phyloP scores from a whole-genome alignment of 371 early-diverging fungal genomes.

The Lichtheimia ramosa region DNA sequence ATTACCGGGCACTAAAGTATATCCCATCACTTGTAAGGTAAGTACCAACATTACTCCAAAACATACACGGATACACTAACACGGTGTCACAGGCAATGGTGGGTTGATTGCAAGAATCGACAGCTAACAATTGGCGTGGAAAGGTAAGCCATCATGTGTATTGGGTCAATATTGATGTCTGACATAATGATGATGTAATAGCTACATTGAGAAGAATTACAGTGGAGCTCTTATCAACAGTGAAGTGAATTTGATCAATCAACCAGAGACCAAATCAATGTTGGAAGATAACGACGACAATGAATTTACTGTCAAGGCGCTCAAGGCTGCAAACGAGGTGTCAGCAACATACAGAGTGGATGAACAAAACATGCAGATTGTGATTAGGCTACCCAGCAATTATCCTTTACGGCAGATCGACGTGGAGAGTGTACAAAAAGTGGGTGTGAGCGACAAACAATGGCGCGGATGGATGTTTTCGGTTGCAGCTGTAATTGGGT shows the following conservation, averaged over 20 bases:
- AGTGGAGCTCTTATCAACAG: conserved; percentile 64
- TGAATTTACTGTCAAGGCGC: conserved; percentile 70
- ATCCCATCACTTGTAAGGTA: conserved; percentile 74
- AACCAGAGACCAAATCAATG: conserved; percentile 47
- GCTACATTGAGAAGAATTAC: conserved; percentile 74
- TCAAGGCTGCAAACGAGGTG: conserved; percentile 70
- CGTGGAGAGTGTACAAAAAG: conserved; percentile 77
- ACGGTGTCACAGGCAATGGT: conserved; percentile 61
- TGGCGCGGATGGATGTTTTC: conserved; percentile 93
- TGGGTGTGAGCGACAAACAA: conserved; percentile 81
- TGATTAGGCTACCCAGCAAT: conserved; percentile 73
- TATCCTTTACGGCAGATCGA: conserved; percentile 85
- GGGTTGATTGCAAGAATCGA: conserved; percentile 79
- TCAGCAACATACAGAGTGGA: conserved; percentile 81
- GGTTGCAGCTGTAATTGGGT: conserved; percentile 74
- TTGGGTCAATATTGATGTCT: not conserved
- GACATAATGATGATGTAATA: conserved; percentile 14
- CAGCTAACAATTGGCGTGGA: conserved; percentile 77
- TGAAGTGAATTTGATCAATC: conserved; percentile 60
- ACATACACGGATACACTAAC: no score
- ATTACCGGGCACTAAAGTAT: conserved; percentile 61
- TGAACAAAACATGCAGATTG: conserved; percentile 84
- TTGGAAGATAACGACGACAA: conserved; percentile 52
- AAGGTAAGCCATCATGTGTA: conserved; percentile 27
- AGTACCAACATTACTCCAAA: not conserved